Conservation (phyloP, 2,329 filamentous ascomycete genomes). For the Myriosclerotinia scirpicola region DNA sequence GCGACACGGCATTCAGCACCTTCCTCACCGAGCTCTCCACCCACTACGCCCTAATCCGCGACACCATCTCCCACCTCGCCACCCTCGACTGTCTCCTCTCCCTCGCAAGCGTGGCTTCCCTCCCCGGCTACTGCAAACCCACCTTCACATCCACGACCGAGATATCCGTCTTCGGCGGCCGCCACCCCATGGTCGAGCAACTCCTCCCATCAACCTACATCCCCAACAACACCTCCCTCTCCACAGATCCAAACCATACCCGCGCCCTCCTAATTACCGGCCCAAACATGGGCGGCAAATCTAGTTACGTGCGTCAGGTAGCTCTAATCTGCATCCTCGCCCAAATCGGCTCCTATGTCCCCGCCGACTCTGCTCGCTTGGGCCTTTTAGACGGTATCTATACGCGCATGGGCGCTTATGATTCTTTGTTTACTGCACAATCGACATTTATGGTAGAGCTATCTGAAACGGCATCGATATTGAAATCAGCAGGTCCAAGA, state of each 20-base stretch:
- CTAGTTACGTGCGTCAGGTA: constrained; percentile 91
- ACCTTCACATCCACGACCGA: constrained; percentile 60
- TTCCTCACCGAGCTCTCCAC: constrained; percentile 72
- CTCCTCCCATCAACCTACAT: constrained; percentile 84
- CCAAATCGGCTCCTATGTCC: constrained; percentile 92
- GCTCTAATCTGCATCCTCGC: constrained; percentile 92
- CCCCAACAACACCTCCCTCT: constrained; percentile 78
- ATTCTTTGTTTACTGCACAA: constrained; percentile 94
- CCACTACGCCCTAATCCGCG: constrained; percentile 87
- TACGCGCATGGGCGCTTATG: constrained; percentile 91
- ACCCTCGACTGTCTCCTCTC: constrained; percentile 88
- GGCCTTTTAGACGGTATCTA: constrained; percentile 89
- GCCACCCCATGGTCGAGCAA: constrained; percentile 95
- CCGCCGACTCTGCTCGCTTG: constrained; percentile 69
- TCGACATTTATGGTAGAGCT: constrained; percentile 98
- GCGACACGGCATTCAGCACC: constrained; percentile 74
- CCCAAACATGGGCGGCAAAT: constrained; percentile 99
- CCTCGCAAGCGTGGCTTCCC: constrained; percentile 76
- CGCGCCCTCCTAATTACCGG: constrained; percentile 72
- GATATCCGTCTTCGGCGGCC: constrained; percentile 71
- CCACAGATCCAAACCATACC: constrained; percentile 63
- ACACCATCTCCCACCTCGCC: constrained; percentile 81
- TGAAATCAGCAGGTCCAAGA: constrained; percentile 82
- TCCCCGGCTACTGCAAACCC: constrained; percentile 86
- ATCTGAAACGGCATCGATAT: constrained; percentile 85